These are phyloP conservation scores for Cotoneaster glaucophyllus DNA, from an alignment of 306 rosid genomes.

Conservation along the genomic window DNA sequence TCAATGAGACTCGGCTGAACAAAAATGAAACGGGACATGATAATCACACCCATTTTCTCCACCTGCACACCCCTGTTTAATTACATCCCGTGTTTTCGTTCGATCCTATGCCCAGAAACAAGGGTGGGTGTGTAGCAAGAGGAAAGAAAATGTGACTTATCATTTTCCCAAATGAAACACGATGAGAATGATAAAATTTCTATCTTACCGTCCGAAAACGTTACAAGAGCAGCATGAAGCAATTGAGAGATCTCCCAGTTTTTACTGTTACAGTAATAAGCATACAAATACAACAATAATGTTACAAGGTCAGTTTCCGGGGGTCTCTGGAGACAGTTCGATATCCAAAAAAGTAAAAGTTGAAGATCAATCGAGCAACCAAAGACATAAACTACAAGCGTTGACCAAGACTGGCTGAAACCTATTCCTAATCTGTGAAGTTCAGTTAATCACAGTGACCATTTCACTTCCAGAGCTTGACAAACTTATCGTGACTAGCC, in stretches of 20 bases:
- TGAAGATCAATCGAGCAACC: conserved; percentile 13
- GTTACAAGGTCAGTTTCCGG: conserved; percentile 23
- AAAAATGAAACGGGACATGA: background rate
- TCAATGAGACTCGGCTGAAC: background rate
- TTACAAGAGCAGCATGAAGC: conserved; percentile 1
- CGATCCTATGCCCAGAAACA: no score
- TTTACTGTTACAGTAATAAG: background rate
- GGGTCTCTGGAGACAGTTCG: conserved; percentile 11
- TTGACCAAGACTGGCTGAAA: conserved; percentile 16
- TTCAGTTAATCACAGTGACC: conserved; percentile 15
- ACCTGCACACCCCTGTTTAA: background rate
- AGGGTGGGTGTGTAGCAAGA: no score
- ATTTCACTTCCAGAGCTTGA: conserved; percentile 86
- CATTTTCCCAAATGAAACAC: background rate
- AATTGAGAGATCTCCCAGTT: background rate
- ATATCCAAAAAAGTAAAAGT: background rate
- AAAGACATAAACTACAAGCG: conserved; percentile 15
- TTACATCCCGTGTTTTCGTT: no score
- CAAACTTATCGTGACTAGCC: conserved; percentile 78
- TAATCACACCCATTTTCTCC: background rate
- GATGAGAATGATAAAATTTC: background rate
- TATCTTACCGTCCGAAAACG: background rate
- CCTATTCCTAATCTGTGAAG: conserved; percentile 19
- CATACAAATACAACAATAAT: conserved; percentile 12
- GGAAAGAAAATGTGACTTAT: no score